Evolutionary conservation across 805 yeast genomes (phyloP).

Genomic region (Yarrowia deformans): DNA sequence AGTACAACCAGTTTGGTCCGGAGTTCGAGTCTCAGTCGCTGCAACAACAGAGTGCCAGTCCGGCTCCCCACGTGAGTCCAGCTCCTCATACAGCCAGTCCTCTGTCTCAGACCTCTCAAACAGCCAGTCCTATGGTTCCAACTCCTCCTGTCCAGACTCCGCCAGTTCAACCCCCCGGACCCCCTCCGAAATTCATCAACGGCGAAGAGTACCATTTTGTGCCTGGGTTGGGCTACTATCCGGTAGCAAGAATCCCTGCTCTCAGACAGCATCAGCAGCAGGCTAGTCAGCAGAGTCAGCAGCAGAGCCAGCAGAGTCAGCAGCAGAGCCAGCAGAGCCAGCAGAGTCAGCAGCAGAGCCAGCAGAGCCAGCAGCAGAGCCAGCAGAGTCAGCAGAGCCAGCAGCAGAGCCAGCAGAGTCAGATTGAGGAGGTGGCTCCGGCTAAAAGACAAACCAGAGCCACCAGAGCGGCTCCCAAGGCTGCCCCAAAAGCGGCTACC

Average conservation of each 20-base stretch:
- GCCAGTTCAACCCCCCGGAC: neutral
- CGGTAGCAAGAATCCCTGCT: slow-evolving; percentile 11
- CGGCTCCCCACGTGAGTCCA: neutral
- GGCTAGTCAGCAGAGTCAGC: neutral
- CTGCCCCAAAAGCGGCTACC: slow-evolving; percentile 1
- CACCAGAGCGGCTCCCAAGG: neutral
- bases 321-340: neutral
- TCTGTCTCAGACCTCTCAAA: too few species aligned
- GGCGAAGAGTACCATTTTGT: slow-evolving; percentile 31
- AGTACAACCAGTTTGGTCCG: neutral
- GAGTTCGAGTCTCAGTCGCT: too few species aligned
- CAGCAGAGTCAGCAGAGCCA: neutral
- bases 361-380: too few species aligned
- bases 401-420: neutral
- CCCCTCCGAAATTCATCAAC: slow-evolving; percentile 32
- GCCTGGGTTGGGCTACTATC: slow-evolving; percentile 27
- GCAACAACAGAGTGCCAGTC: neutral
- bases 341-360: too few species aligned
- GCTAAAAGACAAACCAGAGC: neutral
- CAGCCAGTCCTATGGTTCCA: too few species aligned
- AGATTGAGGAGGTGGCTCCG: too few species aligned
- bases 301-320: neutral
- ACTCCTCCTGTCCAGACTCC: neutral
- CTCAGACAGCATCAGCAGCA: slow-evolving; percentile 3
- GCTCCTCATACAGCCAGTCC: neutral